These are phyloP conservation scores for Margaritispora aquatica DNA, from an alignment of 495 filamentous ascomycete species.

Conservation along the genomic window DNA sequence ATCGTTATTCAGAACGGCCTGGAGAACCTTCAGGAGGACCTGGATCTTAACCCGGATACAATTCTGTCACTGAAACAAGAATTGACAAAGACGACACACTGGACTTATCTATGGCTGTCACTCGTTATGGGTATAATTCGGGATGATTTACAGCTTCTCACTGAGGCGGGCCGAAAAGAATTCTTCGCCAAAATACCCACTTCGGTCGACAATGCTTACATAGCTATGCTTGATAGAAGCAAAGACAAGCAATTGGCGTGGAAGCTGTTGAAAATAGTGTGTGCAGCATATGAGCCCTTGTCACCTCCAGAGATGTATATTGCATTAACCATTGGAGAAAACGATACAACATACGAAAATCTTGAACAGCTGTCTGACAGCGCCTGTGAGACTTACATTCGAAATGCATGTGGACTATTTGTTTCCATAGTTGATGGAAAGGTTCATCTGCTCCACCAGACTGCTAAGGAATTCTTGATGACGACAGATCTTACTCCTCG, in stretches of 20 bases:
- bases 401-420: conserved; percentile 34
- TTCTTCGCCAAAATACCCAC: neutral
- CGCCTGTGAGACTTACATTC: conserved; percentile 23
- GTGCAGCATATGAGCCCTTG: conserved; percentile 8
- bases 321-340: neutral
- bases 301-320: conserved; percentile 3
- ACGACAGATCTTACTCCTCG: neutral
- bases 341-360: conserved; percentile 2
- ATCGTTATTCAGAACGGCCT: conserved; percentile 31
- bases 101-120: neutral
- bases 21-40: neutral
- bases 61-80: conserved; percentile 22
- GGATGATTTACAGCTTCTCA: neutral
- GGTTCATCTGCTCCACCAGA: conserved; percentile 28
- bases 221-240: neutral
- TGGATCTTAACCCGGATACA: conserved; percentile 21
- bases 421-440: conserved; percentile 31
- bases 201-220: conserved; percentile 18
- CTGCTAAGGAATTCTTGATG: conserved; percentile 27
- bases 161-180: neutral
- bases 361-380: neutral
- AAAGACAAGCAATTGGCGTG: neutral
- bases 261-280: conserved; percentile 1
- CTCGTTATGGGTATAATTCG: neutral
- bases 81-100: neutral